These are phyloP conservation scores for Lichtheimia ramosa DNA, from an alignment of 371 early-diverging fungal genomes.

Conservation along the genomic window DNA sequence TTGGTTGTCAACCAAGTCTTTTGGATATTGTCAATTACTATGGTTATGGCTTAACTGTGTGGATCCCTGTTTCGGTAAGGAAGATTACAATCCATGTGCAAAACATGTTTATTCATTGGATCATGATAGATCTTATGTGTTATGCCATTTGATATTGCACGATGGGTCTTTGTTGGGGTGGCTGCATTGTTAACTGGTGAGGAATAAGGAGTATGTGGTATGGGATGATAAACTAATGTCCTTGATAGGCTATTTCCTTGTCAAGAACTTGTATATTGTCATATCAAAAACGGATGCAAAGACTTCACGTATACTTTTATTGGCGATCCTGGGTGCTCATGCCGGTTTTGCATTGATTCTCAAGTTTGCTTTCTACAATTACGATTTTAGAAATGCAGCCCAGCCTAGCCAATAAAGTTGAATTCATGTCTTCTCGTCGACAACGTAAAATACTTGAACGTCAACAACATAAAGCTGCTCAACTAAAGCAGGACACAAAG, in stretches of 20 bases:
- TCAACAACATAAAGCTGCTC: constrained; percentile 26
- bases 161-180: constrained; percentile 66
- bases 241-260: constrained; percentile 41
- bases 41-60: constrained; percentile 89
- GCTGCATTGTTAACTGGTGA: constrained; percentile 61
- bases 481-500: constrained; percentile 21
- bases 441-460: constrained; percentile 43
- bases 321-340: constrained; percentile 68
- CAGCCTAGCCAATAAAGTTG: constrained; percentile 5
- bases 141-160: constrained; percentile 62
- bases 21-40: constrained; percentile 84
- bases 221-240: background rate
- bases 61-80: constrained; percentile 91
- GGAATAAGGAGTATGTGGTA: background rate
- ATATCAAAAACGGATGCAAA: constrained; percentile 63
- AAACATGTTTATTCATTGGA: background rate
- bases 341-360: constrained; percentile 74
- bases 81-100: no score
- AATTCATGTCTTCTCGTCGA: constrained; percentile 26
- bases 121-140: constrained; percentile 62
- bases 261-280: constrained; percentile 65
- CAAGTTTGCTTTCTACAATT: constrained; percentile 80
- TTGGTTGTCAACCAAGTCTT: constrained; percentile 75
- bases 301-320: constrained; percentile 66
- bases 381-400: constrained; percentile 24